Conservation (phyloP, 2,329 filamentous ascomycete genomes). For the Emmonsiellopsis sp. region DNA sequence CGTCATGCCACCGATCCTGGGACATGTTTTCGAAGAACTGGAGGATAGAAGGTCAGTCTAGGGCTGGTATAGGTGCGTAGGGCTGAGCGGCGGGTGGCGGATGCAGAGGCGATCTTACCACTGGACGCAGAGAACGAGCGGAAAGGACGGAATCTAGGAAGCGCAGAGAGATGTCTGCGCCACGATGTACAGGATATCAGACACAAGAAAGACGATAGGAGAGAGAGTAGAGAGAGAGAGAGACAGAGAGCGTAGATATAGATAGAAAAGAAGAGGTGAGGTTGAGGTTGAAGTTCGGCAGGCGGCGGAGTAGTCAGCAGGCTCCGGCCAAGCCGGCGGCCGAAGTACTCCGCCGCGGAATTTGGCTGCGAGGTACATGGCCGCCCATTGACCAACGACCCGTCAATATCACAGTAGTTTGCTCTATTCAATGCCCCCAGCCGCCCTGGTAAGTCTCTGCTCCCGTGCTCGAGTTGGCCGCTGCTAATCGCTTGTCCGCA, state of each 20-base stretch:
- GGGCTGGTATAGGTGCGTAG: background rate
- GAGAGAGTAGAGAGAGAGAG: background rate
- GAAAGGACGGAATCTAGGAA: background rate
- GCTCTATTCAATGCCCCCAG: no score
- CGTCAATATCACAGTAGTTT: no score
- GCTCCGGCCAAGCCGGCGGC: no score
- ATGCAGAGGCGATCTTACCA: no score
- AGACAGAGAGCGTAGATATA: background rate
- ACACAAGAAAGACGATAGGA: background rate
- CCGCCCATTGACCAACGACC: no score
- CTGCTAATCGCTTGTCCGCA: background rate
- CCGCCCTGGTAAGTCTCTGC: no score
- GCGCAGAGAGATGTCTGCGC: no score
- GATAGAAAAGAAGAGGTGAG: background rate
- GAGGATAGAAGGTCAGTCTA: background rate
- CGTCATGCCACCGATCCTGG: conserved; percentile 23
- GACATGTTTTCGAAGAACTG: conserved; percentile 17
- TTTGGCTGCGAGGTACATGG: no score
- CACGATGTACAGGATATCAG: background rate
- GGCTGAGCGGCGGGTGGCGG: background rate
- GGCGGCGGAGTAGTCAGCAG: no score
- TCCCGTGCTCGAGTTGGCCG: no score
- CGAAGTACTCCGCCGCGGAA: no score
- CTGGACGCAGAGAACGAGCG: background rate
- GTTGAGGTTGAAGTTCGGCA: no score